These are phyloP conservation scores for Botrytis pseudocinerea DNA, from an alignment of 2,329 filamentous ascomycete species.

Conservation along the genomic window DNA sequence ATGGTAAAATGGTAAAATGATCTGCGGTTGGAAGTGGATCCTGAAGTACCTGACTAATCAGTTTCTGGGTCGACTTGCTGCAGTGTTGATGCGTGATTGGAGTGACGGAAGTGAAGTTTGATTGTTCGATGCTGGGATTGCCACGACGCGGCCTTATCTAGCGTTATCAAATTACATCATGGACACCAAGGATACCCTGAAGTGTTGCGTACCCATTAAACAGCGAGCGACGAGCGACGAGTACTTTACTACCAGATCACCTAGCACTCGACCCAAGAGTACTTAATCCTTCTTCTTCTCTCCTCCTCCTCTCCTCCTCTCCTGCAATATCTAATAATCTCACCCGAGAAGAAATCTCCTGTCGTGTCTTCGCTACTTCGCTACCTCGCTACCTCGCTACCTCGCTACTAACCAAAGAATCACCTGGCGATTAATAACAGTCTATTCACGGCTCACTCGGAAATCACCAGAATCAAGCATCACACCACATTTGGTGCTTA, in stretches of 20 bases:
- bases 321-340: neutral
- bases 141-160: neutral
- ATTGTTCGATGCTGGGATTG: neutral
- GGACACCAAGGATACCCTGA: neutral
- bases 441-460: neutral
- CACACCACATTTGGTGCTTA: neutral
- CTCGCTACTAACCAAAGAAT: neutral
- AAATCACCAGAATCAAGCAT: neutral
- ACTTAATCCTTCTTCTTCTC: neutral
- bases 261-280: neutral
- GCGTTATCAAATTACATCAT: slow-evolving; percentile 21
- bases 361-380: neutral
- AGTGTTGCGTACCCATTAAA: neutral
- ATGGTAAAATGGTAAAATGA: too few species aligned
- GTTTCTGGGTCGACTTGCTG: neutral
- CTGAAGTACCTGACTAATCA: neutral
- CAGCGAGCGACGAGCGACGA: neutral
- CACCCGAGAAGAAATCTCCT: neutral
- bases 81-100: neutral
- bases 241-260: neutral
- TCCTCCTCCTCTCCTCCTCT: neutral
- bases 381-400: too few species aligned
- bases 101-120: neutral
- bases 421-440: neutral
- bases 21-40: slow-evolving; percentile 5